These are phyloP conservation scores for Ophiostoma quercus DNA, from an alignment of 2,329 filamentous ascomycete species.

Conservation along the genomic window DNA sequence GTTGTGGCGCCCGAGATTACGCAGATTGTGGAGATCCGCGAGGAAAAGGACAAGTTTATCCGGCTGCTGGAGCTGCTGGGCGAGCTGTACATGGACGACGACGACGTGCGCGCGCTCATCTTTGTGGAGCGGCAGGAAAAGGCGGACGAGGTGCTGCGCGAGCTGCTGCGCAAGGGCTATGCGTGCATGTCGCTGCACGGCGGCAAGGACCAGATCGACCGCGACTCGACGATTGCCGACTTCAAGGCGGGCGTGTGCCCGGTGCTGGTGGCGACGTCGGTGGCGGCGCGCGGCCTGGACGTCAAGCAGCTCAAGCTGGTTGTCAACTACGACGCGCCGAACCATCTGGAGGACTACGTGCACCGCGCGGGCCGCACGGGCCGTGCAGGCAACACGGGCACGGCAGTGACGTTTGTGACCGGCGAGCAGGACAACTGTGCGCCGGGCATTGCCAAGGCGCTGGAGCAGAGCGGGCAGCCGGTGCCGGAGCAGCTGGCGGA, in stretches of 20 bases:
- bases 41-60: slow-evolving; percentile 76
- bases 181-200: slow-evolving; percentile 92
- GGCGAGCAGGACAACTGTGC: slow-evolving; percentile 89
- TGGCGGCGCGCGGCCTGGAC: slow-evolving; percentile 89
- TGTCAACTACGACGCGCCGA: slow-evolving; percentile 90
- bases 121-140: slow-evolving; percentile 93
- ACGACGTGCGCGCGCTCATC: slow-evolving; percentile 82
- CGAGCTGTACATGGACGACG: slow-evolving; percentile 77
- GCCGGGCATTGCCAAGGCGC: slow-evolving; percentile 78
- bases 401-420: slow-evolving; percentile 89
- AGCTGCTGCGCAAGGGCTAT: slow-evolving; percentile 77
- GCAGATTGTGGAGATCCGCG: slow-evolving; percentile 82
- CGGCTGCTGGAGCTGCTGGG: slow-evolving; percentile 82
- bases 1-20: slow-evolving; percentile 89
- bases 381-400: slow-evolving; percentile 88
- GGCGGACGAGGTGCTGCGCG: slow-evolving; percentile 71
- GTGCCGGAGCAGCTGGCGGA: slow-evolving; percentile 65
- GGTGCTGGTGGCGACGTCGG: slow-evolving; percentile 88
- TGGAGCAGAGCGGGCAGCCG: slow-evolving; percentile 84
- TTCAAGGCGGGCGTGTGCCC: slow-evolving; percentile 90
- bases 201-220: slow-evolving; percentile 87
- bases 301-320: slow-evolving; percentile 95
- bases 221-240: slow-evolving; percentile 85
- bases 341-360: slow-evolving; percentile 94
- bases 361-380: slow-evolving; percentile 91